Base-by-base conservation (phyloP, 192 early-diverging fungal genomes). In the Coemansia sp. region DNA sequence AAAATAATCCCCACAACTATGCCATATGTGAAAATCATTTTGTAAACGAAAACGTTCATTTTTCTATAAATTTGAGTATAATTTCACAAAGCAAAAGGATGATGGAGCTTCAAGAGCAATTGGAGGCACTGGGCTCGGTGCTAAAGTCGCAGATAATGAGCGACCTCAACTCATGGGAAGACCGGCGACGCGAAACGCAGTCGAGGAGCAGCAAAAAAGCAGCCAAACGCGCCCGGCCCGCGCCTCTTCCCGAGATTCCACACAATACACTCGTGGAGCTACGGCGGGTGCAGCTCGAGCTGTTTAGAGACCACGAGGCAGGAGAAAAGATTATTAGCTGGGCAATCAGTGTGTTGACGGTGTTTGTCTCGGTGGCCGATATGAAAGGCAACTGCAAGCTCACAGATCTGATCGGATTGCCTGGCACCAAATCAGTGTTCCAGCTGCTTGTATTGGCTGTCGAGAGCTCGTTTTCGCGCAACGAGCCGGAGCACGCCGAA, bases 111-210 rank as follows among this genome's bases (percentile, higher is more conserved):
- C 8, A 26, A 35, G 61, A 68, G 53, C 49, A 55, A 27, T 26
- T 74, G 45, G 77, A 71, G 59, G 41, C 62, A 4, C 57, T 80
- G 14, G 72, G 65, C 4, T 75, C 77, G 6, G 48, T 52, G n/a
- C 65, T 80, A 22, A 74, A 74, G 62, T 75, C 77, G 29, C 72
- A 80, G 8, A 75, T 80, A 45, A 72, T 80, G 68, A 68, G 47
- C 59, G 77, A 80, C 59, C 41, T 80, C 25, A 72, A 48, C 25
- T 43, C 77, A 17, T 80, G 77, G 77, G 72, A 80, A 48, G 72
- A 80, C 53, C 50, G 61, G 45, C 61, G 58, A 12, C 77, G 68
- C 22, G 76, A 79, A 25, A 29, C 69, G 3, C 67, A 55, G 58
- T 23, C 48, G 1, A 57, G 72, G 17, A 61, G 51, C 10, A 57